These are phyloP conservation scores for Ramaria sp. DNA, from an alignment of 768 basidiomycete genomes.

Conservation along the genomic window DNA sequence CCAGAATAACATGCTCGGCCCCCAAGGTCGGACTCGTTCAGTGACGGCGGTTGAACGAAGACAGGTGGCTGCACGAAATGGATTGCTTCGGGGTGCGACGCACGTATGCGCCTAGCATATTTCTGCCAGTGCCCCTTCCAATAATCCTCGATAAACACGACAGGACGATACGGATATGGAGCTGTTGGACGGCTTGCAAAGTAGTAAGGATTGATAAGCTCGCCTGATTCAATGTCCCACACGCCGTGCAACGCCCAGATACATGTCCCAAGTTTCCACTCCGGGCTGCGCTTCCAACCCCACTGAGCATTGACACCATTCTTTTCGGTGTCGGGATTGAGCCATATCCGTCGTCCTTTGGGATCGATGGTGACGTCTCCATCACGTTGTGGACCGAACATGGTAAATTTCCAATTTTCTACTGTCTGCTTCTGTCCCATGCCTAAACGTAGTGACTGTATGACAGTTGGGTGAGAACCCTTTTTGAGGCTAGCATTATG, in stretches of 20 bases:
- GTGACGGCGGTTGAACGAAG: conserved; percentile 64
- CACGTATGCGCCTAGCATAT: conserved; percentile 55
- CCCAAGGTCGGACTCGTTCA: conserved; percentile 42
- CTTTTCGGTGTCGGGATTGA: conserved; percentile 30
- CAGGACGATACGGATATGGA: conserved; percentile 16
- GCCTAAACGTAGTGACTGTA: conserved; percentile 74
- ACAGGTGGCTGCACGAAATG: conserved; percentile 90
- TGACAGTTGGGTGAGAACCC: conserved; percentile 77
- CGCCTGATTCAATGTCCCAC: conserved; percentile 70
- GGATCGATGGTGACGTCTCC: conserved; percentile 82
- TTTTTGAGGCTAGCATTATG: conserved; percentile 74
- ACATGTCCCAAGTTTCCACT: conserved; percentile 69
- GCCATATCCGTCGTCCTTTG: conserved; percentile 70
- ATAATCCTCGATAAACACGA: conserved; percentile 68
- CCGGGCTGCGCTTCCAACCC: conserved; percentile 70
- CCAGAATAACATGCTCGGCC: conserved; percentile 65
- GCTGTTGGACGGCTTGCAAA: conserved; percentile 41
- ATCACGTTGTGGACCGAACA: conserved; percentile 62
- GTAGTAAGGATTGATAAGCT: conserved; percentile 61
- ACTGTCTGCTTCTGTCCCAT: conserved; percentile 80
- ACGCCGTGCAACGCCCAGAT: conserved; percentile 85
- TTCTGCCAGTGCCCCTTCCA: conserved; percentile 62
- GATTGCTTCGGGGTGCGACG: conserved; percentile 69
- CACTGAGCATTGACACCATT: conserved; percentile 55
- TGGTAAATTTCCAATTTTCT: conserved; percentile 72